Base-by-base conservation (phyloP, 805 yeast genomes). In the Ogataea wickerhamii region DNA sequence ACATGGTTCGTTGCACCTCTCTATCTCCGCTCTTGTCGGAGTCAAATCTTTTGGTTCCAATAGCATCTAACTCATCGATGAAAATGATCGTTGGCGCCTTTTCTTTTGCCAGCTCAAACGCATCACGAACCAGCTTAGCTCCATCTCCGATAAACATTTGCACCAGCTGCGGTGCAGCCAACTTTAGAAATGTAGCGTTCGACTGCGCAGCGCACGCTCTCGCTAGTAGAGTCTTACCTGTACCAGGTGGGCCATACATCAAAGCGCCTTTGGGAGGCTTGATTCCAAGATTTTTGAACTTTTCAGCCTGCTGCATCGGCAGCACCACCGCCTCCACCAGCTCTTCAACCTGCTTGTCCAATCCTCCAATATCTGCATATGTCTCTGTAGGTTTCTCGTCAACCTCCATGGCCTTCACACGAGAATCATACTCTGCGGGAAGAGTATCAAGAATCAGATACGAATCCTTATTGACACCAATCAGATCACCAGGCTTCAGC, bases 131-230 rank as follows among this genome's bases (percentile, higher is more conserved):
- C 56, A 93, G 75, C 63, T 95, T 86, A 27, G 98, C 97, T 62
- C 98, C 98, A 63, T 93, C 99, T 62, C 99, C 99, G 56, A 93
- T 85, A 58, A 89, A 93, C 88, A 93, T 93, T 62, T 93, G 98
- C 39, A 93, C 97, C 48, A 93, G 78, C 65, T 93, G 98, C 6
- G 98, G 96, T 25, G 98, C 99, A 1, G 97, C 98, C 40, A 93
- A 75, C 60, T 95, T 87, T 60, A 93, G 73, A 62, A 93, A 93
- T 0, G 98, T 93, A 12, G 98, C 98, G 64, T 89, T 88, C 1
- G 98, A 87, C 64, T 93, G 98, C 38, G 97, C 96, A 18, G 99
- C 99, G 68, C 97, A 95, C 2, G 98, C 98, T 61, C 96, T 81
- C 7, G 99, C 99, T 50, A 93, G 73, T 44, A 93, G 70, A 2